Conservation (phyloP, 306 rosid genomes). For the Citrullus colocynthis region DNA sequence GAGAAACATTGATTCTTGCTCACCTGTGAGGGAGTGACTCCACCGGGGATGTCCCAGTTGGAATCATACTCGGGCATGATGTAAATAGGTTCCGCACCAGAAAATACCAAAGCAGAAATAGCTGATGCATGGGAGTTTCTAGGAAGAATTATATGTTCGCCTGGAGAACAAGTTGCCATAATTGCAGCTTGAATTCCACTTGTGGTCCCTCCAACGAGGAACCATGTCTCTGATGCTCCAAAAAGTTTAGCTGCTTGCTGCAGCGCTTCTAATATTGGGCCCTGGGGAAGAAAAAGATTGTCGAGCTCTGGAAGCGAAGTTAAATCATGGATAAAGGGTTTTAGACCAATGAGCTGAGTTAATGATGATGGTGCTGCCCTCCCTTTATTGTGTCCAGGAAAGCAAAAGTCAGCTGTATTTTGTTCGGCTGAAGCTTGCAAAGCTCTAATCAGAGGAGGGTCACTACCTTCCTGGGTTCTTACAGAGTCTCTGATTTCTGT, state of each 20-base stretch:
- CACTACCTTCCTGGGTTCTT: constrained; percentile 12
- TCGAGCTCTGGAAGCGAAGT: constrained; percentile 70
- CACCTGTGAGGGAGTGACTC: constrained; percentile 51
- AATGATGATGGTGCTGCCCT: constrained; percentile 56
- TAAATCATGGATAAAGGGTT: constrained; percentile 55
- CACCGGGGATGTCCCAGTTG: constrained; percentile 64
- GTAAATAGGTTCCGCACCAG: constrained; percentile 71
- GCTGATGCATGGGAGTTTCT: constrained; percentile 66
- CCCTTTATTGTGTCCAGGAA: constrained; percentile 90
- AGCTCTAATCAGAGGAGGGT: constrained; percentile 58
- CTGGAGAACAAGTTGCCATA: constrained; percentile 73
- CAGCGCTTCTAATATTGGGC: constrained; percentile 68
- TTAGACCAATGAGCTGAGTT: constrained; percentile 45
- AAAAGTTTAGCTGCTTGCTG: constrained; percentile 57
- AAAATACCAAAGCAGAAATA: constrained; percentile 58
- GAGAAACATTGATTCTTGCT: constrained; percentile 8
- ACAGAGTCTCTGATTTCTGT: background rate
- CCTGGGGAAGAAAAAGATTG: constrained; percentile 53
- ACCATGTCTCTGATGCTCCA: constrained; percentile 74
- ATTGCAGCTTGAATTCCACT: constrained; percentile 79
- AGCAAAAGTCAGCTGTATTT: constrained; percentile 53
- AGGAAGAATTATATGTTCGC: constrained; percentile 58
- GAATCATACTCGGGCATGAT: constrained; percentile 57
- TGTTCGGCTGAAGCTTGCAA: constrained; percentile 49
- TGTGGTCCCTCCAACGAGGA: constrained; percentile 87